Percentiles rank a stretch among this genome's conserved stretches.
phyloP scores from a whole-genome alignment of 371 early-diverging fungal genomes.

The Lichtheimia ornata region DNA sequence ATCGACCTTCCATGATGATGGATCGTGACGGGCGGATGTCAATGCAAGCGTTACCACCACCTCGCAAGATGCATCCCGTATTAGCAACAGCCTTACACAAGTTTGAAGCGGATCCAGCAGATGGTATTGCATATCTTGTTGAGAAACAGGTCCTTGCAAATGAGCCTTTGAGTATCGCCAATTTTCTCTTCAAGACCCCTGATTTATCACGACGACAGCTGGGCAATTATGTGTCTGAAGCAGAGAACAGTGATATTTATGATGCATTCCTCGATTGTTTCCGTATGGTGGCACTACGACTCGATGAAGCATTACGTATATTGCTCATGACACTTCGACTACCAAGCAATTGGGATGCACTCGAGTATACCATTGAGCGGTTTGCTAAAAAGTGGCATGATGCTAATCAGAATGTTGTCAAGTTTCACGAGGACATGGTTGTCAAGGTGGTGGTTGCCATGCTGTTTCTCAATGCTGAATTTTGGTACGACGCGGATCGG shows the following conservation, averaged over 20 bases:
- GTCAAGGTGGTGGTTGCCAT: slow-evolving; percentile 83
- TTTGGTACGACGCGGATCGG: slow-evolving; percentile 71
- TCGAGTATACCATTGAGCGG: slow-evolving; percentile 79
- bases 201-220: slow-evolving; percentile 77
- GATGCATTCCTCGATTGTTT: slow-evolving; percentile 78
- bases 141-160: slow-evolving; percentile 70
- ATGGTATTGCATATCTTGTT: slow-evolving; percentile 71
- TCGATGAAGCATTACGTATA: slow-evolving; percentile 84
- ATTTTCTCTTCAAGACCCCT: slow-evolving; percentile 81
- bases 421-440: slow-evolving; percentile 62
- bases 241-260: slow-evolving; percentile 64
- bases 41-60: slow-evolving; percentile 24
- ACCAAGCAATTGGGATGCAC: slow-evolving; percentile 70
- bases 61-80: slow-evolving; percentile 62
- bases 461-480: slow-evolving; percentile 85
- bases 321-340: slow-evolving; percentile 75
- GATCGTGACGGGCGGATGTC: slow-evolving; percentile 13
- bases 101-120: slow-evolving; percentile 72
- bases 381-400: slow-evolving; percentile 82
- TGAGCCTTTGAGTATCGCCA: slow-evolving; percentile 75
- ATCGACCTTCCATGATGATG: slow-evolving; percentile 13
- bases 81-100: slow-evolving; percentile 62
- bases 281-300: slow-evolving; percentile 63
- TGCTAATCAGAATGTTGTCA: slow-evolving; percentile 58
- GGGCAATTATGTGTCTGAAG: slow-evolving; percentile 58